Evolutionary conservation across 2,329 filamentous ascomycete genomes (phyloP), one percentile per base, ranked within the genome.

Genomic region (Epicoccum nigrum): DNA sequence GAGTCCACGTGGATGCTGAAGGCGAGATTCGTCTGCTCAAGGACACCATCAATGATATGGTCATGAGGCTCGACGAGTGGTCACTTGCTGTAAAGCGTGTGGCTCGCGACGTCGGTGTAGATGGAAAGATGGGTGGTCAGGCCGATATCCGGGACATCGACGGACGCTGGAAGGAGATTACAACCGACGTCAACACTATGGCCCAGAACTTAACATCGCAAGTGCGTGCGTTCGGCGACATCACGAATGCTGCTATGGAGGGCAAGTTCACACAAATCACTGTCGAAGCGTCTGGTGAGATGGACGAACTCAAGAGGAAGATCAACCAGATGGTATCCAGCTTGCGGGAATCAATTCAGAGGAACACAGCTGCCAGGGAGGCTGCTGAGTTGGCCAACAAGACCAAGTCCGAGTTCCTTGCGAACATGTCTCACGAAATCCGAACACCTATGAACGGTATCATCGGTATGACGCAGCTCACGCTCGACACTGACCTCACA

Each of bases 251-350:
- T 30, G 94, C 94, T 21, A 97, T 93, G 52, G 92, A 96, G 70
- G 94, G 94, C 58, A 93, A 99, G 74, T 97, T 97, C 73, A 96
- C 91, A 19, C 96, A 97, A 72, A 86, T 99, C 72, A 96, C 94
- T 39, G 93, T 99, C 15, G 92, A 97, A 73, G 94, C 94, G 16
- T 97, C 93, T 11, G 94, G 94, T 58, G 94, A 99, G 75, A 97
- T 99, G 94, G 94, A 97, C 75, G 93, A 97, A 74, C 82, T 99
- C 64, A 99, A 99, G 77, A 87, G 92, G 67, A 97, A 97, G 81
- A 97, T 99, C 82, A 99, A 97, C 73, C 90, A 95, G 78, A 99
- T 99, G 94, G 92, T 97, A 45, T 94, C 90, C 71, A 96, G 96
- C 70, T 78, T 99, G 56, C 83, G 93, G 62, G 94, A 97, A 76